phyloP scores from a whole-genome alignment of 2,329 filamentous ascomycete species.

The Alternaria gansuensis region DNA sequence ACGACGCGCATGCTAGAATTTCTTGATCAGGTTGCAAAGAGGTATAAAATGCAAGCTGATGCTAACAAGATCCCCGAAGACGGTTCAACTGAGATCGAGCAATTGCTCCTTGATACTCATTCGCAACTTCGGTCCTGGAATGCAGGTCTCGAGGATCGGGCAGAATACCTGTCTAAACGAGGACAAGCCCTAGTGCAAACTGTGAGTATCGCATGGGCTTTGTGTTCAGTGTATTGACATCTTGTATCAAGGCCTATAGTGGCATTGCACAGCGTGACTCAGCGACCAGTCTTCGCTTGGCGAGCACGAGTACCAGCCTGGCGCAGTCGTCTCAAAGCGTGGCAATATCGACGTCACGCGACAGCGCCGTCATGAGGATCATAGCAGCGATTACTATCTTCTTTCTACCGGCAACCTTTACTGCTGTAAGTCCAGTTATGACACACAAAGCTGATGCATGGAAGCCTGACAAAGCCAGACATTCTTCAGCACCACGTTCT shows the following conservation, averaged over 20 bases:
- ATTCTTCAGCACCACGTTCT: slow-evolving; percentile 36
- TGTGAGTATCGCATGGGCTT: slow-evolving; percentile 10
- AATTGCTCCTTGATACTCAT: slow-evolving; percentile 18
- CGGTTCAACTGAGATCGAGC: slow-evolving; percentile 6
- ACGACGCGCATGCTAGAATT: slow-evolving; percentile 21
- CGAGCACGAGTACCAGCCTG: slow-evolving; percentile 16
- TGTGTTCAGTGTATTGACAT: not conserved
- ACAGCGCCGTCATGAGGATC: slow-evolving; percentile 33
- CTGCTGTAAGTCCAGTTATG: slow-evolving; percentile 24
- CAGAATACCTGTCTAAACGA: slow-evolving; percentile 29
- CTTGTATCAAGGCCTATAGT: slow-evolving; percentile 27
- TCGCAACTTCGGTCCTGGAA: slow-evolving; percentile 24
- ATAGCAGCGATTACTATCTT: slow-evolving; percentile 38
- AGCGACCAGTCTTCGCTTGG: slow-evolving; percentile 14
- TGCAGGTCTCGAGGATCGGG: slow-evolving; percentile 18
- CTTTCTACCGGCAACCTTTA: slow-evolving; percentile 41
- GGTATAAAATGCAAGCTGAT: slow-evolving; percentile 17
- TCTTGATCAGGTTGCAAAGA: slow-evolving; percentile 22
- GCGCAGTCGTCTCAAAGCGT: slow-evolving; percentile 28
- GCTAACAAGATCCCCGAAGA: slow-evolving; percentile 11
- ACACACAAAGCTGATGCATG: too few species aligned
- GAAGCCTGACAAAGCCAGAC: slow-evolving; percentile 16
- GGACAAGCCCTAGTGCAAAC: slow-evolving; percentile 29
- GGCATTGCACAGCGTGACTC: slow-evolving; percentile 35
- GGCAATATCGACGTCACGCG: slow-evolving; percentile 25